A percentile compares a stretch with the other conserved stretches of the same genome.
These are phyloP conservation scores for Eleusine coracana DNA, from an alignment of 176 grass and related monocot species.

Conservation along the genomic window DNA sequence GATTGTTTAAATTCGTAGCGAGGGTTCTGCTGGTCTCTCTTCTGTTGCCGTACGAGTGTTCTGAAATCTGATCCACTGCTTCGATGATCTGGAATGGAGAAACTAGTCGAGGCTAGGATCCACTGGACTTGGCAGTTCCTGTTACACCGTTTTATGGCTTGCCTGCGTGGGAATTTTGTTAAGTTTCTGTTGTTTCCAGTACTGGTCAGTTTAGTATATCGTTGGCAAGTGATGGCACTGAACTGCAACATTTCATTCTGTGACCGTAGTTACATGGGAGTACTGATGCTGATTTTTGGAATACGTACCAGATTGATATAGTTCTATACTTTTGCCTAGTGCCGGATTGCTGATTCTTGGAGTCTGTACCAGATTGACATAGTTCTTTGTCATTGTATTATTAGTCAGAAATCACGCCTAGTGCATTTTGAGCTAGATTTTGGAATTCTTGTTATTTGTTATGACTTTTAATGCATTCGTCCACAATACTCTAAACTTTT, in stretches of 20 bases:
- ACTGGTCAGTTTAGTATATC: neutral
- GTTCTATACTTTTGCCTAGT: neutral
- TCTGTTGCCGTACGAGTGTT: neutral
- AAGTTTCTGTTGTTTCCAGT: neutral
- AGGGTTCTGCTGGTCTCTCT: neutral
- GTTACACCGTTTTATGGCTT: neutral
- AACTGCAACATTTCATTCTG: neutral
- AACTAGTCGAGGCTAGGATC: neutral
- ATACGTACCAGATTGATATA: neutral
- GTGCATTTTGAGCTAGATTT: neutral
- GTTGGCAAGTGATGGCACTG: neutral
- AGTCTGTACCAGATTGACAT: too few species aligned
- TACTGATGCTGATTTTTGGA: too few species aligned
- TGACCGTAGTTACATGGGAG: neutral
- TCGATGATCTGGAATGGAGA: neutral
- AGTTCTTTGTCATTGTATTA: neutral
- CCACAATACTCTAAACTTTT: neutral
- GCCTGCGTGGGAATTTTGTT: neutral
- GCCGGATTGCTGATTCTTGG: neutral
- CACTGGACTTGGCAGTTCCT: neutral
- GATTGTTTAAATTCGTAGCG: neutral
- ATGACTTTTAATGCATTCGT: neutral
- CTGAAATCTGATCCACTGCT: neutral
- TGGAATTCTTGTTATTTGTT: neutral
- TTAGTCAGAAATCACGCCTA: neutral